Conservation (phyloP, 345 rosid species). For the Eucalyptus erythrocorys region DNA sequence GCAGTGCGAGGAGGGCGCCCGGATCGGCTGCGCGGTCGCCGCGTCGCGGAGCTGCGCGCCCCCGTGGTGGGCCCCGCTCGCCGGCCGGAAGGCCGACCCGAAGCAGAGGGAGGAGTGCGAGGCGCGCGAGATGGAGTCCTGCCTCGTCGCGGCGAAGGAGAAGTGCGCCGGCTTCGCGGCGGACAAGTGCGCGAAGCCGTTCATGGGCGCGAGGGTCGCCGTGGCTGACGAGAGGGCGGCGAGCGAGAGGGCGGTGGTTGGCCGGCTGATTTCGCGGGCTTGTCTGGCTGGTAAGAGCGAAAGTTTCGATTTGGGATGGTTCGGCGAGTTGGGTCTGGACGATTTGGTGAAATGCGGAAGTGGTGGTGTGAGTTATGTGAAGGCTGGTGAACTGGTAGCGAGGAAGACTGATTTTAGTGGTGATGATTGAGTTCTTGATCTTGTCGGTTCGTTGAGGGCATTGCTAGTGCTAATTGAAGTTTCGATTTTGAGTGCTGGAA, state of each 20-base stretch:
- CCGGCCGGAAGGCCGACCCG: conserved; percentile 21
- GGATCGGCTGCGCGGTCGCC: conserved; percentile 73
- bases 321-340: neutral
- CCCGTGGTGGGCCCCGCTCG: conserved; percentile 60
- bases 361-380: conserved; percentile 9
- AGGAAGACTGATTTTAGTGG: neutral
- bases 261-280: conserved; percentile 24
- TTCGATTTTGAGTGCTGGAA: neutral
- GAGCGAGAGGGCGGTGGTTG: neutral
- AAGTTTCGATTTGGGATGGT: conserved; percentile 14
- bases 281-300: conserved; percentile 23
- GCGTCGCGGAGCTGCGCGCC: conserved; percentile 71
- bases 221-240: neutral
- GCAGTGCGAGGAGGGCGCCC: conserved; percentile 75
- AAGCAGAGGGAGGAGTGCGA: conserved; percentile 70
- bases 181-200: conserved; percentile 40
- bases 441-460: neutral
- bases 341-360: conserved; percentile 2
- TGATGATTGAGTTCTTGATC: neutral
- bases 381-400: conserved; percentile 45
- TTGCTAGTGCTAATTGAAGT: neutral
- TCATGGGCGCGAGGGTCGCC: conserved; percentile 58
- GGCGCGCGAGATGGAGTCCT: conserved; percentile 56
- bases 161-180: conserved; percentile 60
- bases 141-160: conserved; percentile 44